Evolutionary conservation across 1,139 yeast species (phyloP), one percentile per base, ranked within the genome.

Genomic region (Yamadazyma diddensiae): DNA sequence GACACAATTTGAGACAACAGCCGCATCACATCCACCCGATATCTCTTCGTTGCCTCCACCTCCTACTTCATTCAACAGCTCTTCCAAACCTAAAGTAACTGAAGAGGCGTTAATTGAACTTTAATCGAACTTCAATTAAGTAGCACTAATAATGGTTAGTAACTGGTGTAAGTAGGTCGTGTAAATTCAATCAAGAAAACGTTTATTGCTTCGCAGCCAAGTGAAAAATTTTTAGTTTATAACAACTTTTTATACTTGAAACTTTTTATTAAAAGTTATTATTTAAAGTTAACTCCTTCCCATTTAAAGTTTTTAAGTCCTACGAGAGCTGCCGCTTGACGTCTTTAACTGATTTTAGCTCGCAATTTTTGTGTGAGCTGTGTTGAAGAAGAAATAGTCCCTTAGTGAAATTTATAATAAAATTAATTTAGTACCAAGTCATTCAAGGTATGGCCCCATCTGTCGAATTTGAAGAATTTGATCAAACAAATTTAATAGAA

Each of bases 281-380:
- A 24, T 28, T 22, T 27, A 23, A 26, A 31, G 30, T 27, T 31
- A 17, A 25, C 32, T 24, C 27, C 27, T 24, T 15, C 27, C 27
- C 26, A 13, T 17, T 26, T 15, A 18, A 15, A n/a, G n/a, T 18
- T 10, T 31, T 16, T 20, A 24, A 21, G 17, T 29, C 5, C 16
- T 19, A 65, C 72, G 72, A 65, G 72, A 65, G 72, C 70, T 65
- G 72, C 72, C 72, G 72, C 70, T 59, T 65, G 72, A 65, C 59
- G 68, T 62, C 50, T 45, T 31, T 42, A 46, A 39, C 33, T 38
- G 35, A 35, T 32, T 30, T 29, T 32, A 42, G 53, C 68, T 62
- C 68, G 54, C 65, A 32, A 24, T 18, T 30, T 25, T 26, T 36
- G 40, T 39, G 66, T 60, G 68, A 62, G 68, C 59, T 28, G 21